phyloP scores from a whole-genome alignment of 805 yeast genomes.

The Kluyveromyces nonfermentans region DNA sequence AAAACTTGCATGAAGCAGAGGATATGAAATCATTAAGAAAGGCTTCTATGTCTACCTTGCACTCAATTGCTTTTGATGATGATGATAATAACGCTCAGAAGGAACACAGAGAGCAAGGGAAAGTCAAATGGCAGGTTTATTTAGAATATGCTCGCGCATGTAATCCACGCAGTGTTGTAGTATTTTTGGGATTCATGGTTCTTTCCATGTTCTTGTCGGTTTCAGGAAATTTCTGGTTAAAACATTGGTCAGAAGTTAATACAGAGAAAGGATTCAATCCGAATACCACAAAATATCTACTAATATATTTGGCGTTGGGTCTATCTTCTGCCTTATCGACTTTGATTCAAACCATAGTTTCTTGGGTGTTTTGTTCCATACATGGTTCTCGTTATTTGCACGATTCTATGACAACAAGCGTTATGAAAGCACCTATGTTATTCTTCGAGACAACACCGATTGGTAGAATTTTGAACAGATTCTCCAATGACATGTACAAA shows the following conservation, averaged over 20 bases:
- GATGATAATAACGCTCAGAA: conserved; percentile 32
- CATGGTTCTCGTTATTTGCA: conserved; percentile 73
- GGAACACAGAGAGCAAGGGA: conserved; percentile 87
- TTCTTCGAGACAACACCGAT: conserved; percentile 94
- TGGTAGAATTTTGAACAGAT: conserved; percentile 84
- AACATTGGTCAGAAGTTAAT: conserved; percentile 94
- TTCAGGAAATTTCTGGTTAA: conserved; percentile 80
- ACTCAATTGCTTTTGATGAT: conserved; percentile 28
- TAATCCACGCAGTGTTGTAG: conserved; percentile 52
- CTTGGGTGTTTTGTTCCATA: conserved; percentile 77
- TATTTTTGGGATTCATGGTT: conserved; percentile 49
- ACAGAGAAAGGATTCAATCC: conserved; percentile 63
- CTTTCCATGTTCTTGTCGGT: conserved; percentile 54
- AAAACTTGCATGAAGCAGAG: conserved; percentile 18
- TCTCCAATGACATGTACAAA: conserved; percentile 83
- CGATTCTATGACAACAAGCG: conserved; percentile 60
- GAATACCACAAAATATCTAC: conserved; percentile 57
- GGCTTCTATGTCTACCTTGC: conserved; percentile 43
- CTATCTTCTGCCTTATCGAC: conserved; percentile 50
- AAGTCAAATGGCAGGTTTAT: conserved; percentile 84
- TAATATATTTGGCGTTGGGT: conserved; percentile 70
- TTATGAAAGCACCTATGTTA: conserved; percentile 86
- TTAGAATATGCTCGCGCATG: conserved; percentile 80
- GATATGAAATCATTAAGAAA: conserved; percentile 42
- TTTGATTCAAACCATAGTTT: conserved; percentile 54